These are phyloP conservation scores for Pythium phragmiticola DNA, from an alignment of 352 stramenopile species.

Conservation along the genomic window DNA sequence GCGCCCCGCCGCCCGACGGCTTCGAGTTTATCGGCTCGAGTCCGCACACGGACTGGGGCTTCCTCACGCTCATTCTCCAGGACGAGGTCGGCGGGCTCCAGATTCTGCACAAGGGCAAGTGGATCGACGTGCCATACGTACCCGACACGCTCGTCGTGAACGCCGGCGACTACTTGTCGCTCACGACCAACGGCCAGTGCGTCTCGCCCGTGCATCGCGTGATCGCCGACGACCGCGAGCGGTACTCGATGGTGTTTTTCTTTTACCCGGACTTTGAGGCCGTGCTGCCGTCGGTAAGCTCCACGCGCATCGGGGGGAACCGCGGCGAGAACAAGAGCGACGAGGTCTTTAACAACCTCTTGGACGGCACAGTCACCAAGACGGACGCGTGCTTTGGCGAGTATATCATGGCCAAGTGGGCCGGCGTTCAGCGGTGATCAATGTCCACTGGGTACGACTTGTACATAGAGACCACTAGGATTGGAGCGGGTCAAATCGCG, in stretches of 20 bases:
- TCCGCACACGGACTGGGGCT: slow-evolving; percentile 84
- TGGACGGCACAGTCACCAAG: slow-evolving; percentile 63
- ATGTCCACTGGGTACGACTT: no score
- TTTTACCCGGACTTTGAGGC: slow-evolving; percentile 84
- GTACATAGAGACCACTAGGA: no score
- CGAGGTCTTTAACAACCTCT: slow-evolving; percentile 64
- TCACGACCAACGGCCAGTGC: slow-evolving; percentile 63
- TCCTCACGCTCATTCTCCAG: slow-evolving; percentile 84
- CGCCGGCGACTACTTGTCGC: slow-evolving; percentile 79
- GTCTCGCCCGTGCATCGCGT: slow-evolving; percentile 76
- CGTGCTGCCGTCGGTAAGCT: slow-evolving; percentile 45
- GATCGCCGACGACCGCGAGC: slow-evolving; percentile 63
- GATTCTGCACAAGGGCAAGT: slow-evolving; percentile 65
- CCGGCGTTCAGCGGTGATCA: slow-evolving; percentile 54
- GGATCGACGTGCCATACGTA: slow-evolving; percentile 74
- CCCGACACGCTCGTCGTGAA: slow-evolving; percentile 74
- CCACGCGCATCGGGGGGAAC: slow-evolving; percentile 47
- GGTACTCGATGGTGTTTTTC: slow-evolving; percentile 85
- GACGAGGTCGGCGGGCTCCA: slow-evolving; percentile 70
- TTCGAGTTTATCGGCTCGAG: slow-evolving; percentile 81
- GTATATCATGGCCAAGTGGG: slow-evolving; percentile 86
- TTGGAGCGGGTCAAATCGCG: no score
- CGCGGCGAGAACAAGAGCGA: slow-evolving; percentile 23
- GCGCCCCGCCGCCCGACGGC: slow-evolving; percentile 36
- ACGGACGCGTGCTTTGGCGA: slow-evolving; percentile 63